Evolutionary conservation across 108 stramenopile genomes (phyloP).

Genomic region (Cyclotella choctawhatcheeana): DNA sequence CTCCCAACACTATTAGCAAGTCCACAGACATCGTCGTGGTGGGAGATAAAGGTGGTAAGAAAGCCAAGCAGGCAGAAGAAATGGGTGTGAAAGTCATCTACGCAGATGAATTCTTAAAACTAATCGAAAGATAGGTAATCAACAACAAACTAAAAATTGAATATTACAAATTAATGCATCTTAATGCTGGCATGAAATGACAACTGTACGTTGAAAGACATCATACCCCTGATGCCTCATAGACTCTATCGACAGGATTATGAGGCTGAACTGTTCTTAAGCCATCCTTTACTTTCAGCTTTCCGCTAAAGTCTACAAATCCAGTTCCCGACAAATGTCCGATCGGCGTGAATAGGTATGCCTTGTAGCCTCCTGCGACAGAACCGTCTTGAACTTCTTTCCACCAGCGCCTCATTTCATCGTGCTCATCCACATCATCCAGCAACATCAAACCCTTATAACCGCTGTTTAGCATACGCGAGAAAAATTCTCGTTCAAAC

Average conservation of each 20-base stretch:
- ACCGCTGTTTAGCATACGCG: conserved; percentile 23
- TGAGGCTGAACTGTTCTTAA: not conserved
- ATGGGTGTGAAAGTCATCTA: conserved; percentile 67
- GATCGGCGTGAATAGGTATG: conserved; percentile 20
- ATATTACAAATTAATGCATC: too few relatives aligned
- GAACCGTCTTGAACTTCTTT: conserved; percentile 34
- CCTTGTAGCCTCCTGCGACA: conserved; percentile 4
- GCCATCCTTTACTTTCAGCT: conserved; percentile 16
- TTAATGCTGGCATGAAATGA: too few relatives aligned
- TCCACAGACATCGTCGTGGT: conserved; percentile 75
- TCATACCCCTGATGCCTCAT: not conserved
- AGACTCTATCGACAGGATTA: too few relatives aligned
- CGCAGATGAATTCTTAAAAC: conserved; percentile 60
- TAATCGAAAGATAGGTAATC: conserved; percentile 30
- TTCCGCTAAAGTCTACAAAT: conserved; percentile 35
- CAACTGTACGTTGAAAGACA: not conserved
- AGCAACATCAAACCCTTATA: conserved; percentile 13
- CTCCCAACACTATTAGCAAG: conserved; percentile 76
- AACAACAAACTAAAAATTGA: too few relatives aligned
- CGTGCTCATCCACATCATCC: conserved; percentile 16
- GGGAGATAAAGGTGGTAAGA: conserved; percentile 85
- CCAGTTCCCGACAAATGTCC: conserved; percentile 35
- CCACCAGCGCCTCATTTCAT: conserved; percentile 37
- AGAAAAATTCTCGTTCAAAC: conserved; percentile 47
- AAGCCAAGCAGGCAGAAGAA: conserved; percentile 67